Evolutionary conservation across 2,329 filamentous ascomycete genomes (phyloP), one percentile per base, ranked within the genome.

Genomic region (Diaporthe caulivora): DNA sequence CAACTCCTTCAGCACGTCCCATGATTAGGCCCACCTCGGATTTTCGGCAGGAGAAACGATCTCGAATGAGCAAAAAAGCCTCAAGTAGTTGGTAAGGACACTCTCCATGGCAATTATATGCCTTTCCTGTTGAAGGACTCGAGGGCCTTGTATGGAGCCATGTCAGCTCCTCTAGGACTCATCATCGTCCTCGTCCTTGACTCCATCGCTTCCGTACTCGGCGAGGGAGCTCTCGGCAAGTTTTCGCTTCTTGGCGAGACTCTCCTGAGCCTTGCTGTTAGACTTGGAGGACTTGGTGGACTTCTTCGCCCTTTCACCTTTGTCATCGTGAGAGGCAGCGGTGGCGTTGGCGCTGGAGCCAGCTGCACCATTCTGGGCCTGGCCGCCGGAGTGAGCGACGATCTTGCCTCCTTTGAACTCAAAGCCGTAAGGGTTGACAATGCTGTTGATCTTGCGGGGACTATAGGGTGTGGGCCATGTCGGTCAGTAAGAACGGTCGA

Each of bases 361-460:
- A 40, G 54, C 54, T 8, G 54, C 31, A 15, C 4, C 54, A 40
- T 24, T 24, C 21, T 37, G 29, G 26, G 15, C 37, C 51, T 69
- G 51, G 34, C 34, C 42, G 13, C 44, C 53, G 29, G 29, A 34
- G 21, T 37, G 53, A 8, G 11, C n/a, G 31, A 51, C 7, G n/a
- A 70, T n/a, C 21, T 70, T 70, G 40, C 67, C 67, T 6, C 44
- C 55, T 49, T 70, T 70, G 29, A 60, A 40, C 67, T 70, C 54
- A n/a, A 70, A 70, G 10, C 67, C 67, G 67, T 70, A 60, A 1
- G 29, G 67, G 10, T 42, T 49, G 44, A 70, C 13, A 29, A 70
- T 18, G 67, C 11, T 9, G 26, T 70, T 60, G 54, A 70, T 58
- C 67, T 70, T 70, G 4, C 67, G 67, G 26, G 67, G 67, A 9